Evolutionary conservation across 352 stramenopile species (phyloP).

Genomic region (Globisporangium perplexum): DNA sequence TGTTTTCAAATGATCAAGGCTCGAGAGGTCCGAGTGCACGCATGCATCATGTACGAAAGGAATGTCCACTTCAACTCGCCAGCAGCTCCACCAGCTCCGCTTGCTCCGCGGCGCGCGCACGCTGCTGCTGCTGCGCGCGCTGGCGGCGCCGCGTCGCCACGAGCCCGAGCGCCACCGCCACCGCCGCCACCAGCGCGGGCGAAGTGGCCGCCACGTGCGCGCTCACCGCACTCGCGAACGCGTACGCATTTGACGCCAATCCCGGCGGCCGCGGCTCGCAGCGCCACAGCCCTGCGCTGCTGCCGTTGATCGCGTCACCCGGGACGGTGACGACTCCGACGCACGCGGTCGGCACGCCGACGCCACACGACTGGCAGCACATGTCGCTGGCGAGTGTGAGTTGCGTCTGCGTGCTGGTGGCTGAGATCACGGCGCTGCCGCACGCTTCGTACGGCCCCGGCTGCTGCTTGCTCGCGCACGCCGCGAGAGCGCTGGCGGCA

Average conservation of each 20-base stretch:
- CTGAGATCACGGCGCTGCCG: conserved; percentile 1
- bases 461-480: neutral
- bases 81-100: neutral
- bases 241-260: neutral
- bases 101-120: neutral
- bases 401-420: conserved; percentile 2
- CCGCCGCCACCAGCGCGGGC: neutral
- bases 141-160: neutral
- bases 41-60: neutral
- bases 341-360: neutral
- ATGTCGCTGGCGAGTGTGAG: neutral
- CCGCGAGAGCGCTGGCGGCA: neutral
- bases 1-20: neutral
- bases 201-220: neutral
- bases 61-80: neutral
- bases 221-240: neutral
- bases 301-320: neutral
- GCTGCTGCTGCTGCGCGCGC: neutral
- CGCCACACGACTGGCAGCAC: conserved; percentile 11
- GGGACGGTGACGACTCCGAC: neutral
- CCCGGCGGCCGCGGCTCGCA: conserved; percentile 4
- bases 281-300: neutral
- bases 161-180: neutral
- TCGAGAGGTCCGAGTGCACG: neutral
- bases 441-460: conserved; percentile 5